Evolutionary conservation across 2,329 filamentous ascomycete genomes (phyloP), one percentile per base, ranked within the genome.

Genomic region (Thelonectria olida): DNA sequence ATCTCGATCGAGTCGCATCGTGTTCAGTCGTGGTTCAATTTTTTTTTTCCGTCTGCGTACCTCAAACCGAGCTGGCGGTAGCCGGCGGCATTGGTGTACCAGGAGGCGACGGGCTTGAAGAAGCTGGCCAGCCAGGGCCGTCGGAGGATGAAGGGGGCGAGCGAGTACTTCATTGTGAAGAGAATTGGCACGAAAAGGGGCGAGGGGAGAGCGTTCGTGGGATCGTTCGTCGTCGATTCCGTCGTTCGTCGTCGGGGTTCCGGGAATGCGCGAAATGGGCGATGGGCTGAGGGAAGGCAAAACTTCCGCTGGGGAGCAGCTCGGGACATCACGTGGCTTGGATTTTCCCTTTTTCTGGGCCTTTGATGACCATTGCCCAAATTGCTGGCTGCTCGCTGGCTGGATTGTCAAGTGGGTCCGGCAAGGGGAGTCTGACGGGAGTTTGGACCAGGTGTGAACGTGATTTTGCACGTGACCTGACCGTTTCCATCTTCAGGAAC

Each of bases 51-150:
- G 20, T 69, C 68, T 31, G 72, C 76, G 79, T 90, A 97, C 93
- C 86, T 92, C 81, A 97, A 85, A 75, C 95, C 95, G 75, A 97
- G 85, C 87, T 95, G 88, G 82, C 93, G 91, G 87, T 97, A 97
- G 78, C 95, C 95, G 73, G 94, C 87, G 73, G 93, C 91, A 78
- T 95, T 90, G 81, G 83, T 82, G 84, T 98, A 98, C 93, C 93
- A 97, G 75, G 89, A 87, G 80, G 94, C 88, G 68, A 97, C 77
- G 69, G 96, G 96, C 84, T 84, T 88, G 80, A 98, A 82, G 82
- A 91, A 63, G 67, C 76, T 89, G 80, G 84, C 83, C 76, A 98
- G 88, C 92, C 92, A 97, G 71, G 95, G 94, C 75, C 93, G 90
- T 85, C 91, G 91, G 77, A 88, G 77, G 76, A 97, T 87, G 77